Conservation (phyloP, 257 asterid species). For the Fraxinus cuspidata region DNA sequence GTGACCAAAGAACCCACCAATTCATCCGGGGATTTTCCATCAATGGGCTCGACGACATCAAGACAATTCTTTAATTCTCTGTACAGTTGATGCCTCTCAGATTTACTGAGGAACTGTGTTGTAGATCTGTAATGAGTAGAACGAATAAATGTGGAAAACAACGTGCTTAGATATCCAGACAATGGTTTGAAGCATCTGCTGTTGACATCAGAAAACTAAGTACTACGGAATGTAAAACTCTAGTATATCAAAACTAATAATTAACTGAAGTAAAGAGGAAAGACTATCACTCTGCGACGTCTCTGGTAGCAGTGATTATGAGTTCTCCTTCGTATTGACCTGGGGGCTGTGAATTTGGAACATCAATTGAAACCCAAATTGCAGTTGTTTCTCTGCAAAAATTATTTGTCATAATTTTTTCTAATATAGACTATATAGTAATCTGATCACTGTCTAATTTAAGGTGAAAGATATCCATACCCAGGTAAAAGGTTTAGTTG, state of each 20-base stretch:
- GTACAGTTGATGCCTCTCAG: slow-evolving; percentile 68
- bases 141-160: slow-evolving; percentile 27
- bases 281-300: slow-evolving; percentile 74
- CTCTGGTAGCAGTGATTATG: slow-evolving; percentile 72
- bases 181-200: slow-evolving; percentile 6
- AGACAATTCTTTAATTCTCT: slow-evolving; percentile 70
- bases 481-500: slow-evolving; percentile 78
- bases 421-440: slow-evolving; percentile 4
- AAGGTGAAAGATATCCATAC: slow-evolving; percentile 40
- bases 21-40: slow-evolving; percentile 72
- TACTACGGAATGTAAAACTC: slow-evolving; percentile 13
- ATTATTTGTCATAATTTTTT: background rate
- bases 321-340: slow-evolving; percentile 97
- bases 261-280: slow-evolving; percentile 41
- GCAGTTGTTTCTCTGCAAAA: slow-evolving; percentile 79
- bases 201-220: slow-evolving; percentile 2
- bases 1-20: slow-evolving; percentile 61
- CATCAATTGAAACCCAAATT: slow-evolving; percentile 83
- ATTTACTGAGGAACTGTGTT: slow-evolving; percentile 54
- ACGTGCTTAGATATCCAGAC: slow-evolving; percentile 1
- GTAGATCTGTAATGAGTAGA: slow-evolving; percentile 57
- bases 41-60: slow-evolving; percentile 76
- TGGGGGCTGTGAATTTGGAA: slow-evolving; percentile 80
- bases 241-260: slow-evolving; percentile 26
- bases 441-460: slow-evolving; percentile 5